Base-by-base conservation (phyloP, 225 moss, liverwort and hornwort species). In the Pleurozium schreberi region DNA sequence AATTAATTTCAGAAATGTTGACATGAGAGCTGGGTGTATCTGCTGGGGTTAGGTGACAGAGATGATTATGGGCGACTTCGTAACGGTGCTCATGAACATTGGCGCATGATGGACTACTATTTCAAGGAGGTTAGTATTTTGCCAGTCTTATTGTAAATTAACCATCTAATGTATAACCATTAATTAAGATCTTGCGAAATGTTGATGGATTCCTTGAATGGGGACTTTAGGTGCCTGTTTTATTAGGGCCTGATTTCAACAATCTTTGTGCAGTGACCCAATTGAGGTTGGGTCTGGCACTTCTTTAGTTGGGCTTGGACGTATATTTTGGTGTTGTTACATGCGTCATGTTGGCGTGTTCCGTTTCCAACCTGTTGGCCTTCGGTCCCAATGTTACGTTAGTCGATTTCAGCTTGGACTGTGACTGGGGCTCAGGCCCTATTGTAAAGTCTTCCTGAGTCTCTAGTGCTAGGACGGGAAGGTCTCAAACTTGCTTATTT, bases 11-110 rank as follows among this genome's bases (percentile, higher is more conserved):
- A 71, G 62, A 87, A 66, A 52, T 84, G 45, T 49, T 90, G 74
- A 91, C 40, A 40, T 83, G 86, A 40, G 83, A 86, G 28, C 63
- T 88, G 89, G 73, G 30, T 88, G 71, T 74, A 61, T 21, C 38
- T 90, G 45, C 78, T 86, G 91, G 89, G 85, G 82, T 71, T 84
- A 93, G 95, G 91, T 64, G 90, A 93, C 40, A 79, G 66, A 65
- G 93, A 93, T 92, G 96, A 95, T 25, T 98, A 98, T 86, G 85
- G 87, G 69, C 88, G 91, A 40, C 89, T 94, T 62, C 96, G 98
- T 40, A 69, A 14, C 7, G 83, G 38, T 84, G 96, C 98, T 45
- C 93, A 87, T 70, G 92, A 84, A 31, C 93, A 94, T 83, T 95
- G 95, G 96, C 84, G 85, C 69, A 69, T 88, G 53, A 96, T 95